These are phyloP conservation scores for Diaporthe humulicola DNA, from an alignment of 2,329 filamentous ascomycete genomes.

Conservation along the genomic window DNA sequence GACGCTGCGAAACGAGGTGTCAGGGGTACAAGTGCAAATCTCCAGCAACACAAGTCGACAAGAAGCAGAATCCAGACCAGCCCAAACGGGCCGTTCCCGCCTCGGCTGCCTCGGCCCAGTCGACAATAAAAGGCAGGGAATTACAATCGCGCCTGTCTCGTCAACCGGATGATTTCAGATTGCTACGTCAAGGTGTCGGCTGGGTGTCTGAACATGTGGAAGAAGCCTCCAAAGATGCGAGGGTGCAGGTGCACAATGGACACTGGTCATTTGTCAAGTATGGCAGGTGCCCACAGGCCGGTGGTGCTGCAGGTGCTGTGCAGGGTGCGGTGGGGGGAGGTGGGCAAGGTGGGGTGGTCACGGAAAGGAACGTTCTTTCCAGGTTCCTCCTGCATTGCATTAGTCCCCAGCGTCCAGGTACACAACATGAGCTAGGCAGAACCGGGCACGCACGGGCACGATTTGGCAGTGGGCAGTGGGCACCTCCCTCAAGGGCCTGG, in stretches of 20 bases:
- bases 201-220: not conserved
- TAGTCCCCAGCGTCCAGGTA: not conserved
- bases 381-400: slow-evolving; percentile 29
- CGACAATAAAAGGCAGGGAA: not conserved
- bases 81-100: slow-evolving; percentile 32
- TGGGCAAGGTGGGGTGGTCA: slow-evolving; percentile 8
- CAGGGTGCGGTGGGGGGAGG: not conserved
- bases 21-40: slow-evolving; percentile 23
- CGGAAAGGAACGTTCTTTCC: slow-evolving; percentile 32
- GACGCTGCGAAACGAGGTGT: not conserved
- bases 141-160: not conserved
- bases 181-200: not conserved
- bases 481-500: slow-evolving; percentile 11
- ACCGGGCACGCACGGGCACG: slow-evolving; percentile 13
- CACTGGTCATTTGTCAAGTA: not conserved
- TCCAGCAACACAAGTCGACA: not conserved
- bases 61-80: not conserved
- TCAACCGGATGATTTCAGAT: not conserved
- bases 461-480: slow-evolving; percentile 3
- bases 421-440: not conserved
- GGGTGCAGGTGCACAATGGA: not conserved
- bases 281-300: slow-evolving; percentile 14
- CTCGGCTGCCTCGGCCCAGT: slow-evolving; percentile 21
- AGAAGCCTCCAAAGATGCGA: not conserved
- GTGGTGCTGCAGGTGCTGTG: slow-evolving; percentile 1